phyloP scores from a whole-genome alignment of 2,329 filamentous ascomycete species.

The Xylariaceae sp. region DNA sequence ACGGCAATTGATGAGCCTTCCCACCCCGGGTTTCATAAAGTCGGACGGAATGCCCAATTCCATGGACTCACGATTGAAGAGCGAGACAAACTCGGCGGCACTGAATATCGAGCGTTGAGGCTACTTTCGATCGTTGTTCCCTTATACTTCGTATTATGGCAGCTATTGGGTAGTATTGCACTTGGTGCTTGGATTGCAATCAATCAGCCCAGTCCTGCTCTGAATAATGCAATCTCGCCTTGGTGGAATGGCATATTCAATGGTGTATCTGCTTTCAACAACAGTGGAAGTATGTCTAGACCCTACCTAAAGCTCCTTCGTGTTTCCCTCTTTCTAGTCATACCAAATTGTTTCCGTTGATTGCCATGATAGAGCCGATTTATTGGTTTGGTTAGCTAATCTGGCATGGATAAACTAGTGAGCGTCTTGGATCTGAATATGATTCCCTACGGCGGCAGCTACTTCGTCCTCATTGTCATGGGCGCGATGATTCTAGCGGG shows the following conservation, averaged over 20 bases:
- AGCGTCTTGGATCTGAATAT: constrained; percentile 65
- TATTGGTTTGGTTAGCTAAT: no score
- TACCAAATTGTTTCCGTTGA: no score
- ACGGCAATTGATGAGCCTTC: constrained; percentile 14
- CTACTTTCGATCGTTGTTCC: constrained; percentile 60
- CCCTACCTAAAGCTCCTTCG: no score
- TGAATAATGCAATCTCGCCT: constrained; percentile 57
- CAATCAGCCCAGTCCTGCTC: constrained; percentile 47
- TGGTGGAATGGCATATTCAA: constrained; percentile 71
- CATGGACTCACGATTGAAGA: constrained; percentile 28
- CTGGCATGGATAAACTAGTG: constrained; percentile 35
- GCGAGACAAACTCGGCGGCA: constrained; percentile 55
- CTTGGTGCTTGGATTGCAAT: constrained; percentile 58
- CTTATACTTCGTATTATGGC: constrained; percentile 53
- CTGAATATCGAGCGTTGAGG: constrained; percentile 62
- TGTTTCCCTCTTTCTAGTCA: no score
- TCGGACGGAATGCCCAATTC: constrained; percentile 33
- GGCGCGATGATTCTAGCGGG: constrained; percentile 60
- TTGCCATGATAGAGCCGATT: no score
- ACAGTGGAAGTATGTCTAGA: constrained; percentile 50
- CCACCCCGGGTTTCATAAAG: constrained; percentile 37
- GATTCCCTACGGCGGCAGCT: constrained; percentile 54
- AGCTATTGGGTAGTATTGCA: constrained; percentile 43
- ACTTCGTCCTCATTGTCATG: constrained; percentile 52
- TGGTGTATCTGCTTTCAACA: constrained; percentile 67